Evolutionary conservation across 192 early-diverging fungal species (phyloP).

Genomic region (Lunasporangiospora selenospora): DNA sequence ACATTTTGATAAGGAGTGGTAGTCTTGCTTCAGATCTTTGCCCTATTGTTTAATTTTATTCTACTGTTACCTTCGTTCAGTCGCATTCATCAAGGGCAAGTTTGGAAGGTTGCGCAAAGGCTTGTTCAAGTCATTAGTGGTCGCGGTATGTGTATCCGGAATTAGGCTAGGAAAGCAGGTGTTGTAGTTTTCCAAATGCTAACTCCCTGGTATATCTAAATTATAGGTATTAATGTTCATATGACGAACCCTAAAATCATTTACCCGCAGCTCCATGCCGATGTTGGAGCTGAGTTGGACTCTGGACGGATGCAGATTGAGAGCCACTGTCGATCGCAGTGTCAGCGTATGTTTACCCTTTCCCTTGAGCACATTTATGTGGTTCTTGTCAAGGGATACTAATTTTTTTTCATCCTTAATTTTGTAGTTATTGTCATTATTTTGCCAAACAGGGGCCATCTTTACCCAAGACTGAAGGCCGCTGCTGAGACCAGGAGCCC

Average conservation of each 20-base stretch:
- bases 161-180: too few species aligned
- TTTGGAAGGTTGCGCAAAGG: neutral
- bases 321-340: neutral
- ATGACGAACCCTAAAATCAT: conserved; percentile 1
- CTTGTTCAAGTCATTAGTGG: conserved; percentile 1
- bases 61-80: too few species aligned
- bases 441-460: conserved; percentile 1
- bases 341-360: conserved; percentile 9
- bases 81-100: neutral
- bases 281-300: neutral
- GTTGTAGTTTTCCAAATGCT: too few species aligned
- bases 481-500: neutral
- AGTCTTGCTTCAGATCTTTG: too few species aligned
- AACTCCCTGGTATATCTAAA: too few species aligned
- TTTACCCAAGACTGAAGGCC: conserved; percentile 19
- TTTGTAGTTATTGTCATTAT: too few species aligned
- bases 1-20: too few species aligned
- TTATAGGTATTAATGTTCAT: conserved; percentile 2
- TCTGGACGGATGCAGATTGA: neutral
- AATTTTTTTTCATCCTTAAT: too few species aligned
- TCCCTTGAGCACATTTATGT: too few species aligned
- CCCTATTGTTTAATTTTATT: too few species aligned
- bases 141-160: too few species aligned
- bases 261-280: conserved; percentile 5
- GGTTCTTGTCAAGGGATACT: too few species aligned